Evolutionary conservation across 139 green algal species (phyloP), one percentile per base, ranked within the genome.

Genomic region (Picochlorum costavermella): DNA sequence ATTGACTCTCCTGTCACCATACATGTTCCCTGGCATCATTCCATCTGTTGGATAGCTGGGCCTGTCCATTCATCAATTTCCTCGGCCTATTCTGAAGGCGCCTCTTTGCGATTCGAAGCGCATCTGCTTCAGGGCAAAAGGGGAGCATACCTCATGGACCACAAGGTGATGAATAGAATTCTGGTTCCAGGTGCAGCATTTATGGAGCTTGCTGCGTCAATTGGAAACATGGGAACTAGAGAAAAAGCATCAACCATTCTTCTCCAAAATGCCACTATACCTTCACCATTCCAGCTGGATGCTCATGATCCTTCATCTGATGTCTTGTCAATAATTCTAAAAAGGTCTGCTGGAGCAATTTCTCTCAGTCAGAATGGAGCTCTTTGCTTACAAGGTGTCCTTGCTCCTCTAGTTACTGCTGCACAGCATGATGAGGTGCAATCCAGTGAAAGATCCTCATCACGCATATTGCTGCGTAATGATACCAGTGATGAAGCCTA

Each of bases 81-180:
- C 14, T 30, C 6, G 8, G 20, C 20, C 23, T 37, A 17, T 6
- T 17, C 14, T 16, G 10, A 59, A 33, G 13, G 20, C 25, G 20
- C 10, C 11, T 37, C 25, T 5, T 20, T 59, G 12, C 23, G 14
- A 33, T 31, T 59, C 28, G 50, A 59, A 33, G 25, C 23, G 20
- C n/a, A 59, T 31, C 20, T 53, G 16, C 25, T 59, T 20, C 25
- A n/a, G 23, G 25, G n/a, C 1, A 16, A 31, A 33, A 37, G 25
- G 14, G 20, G 20, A 25, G 25, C 50, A n/a, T 89, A 78, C 57
- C 61, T 95, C 23, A 70, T 68, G 53, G 82, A 95, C 33, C 88
- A 95, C 50, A 40, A 29, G 4, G 71, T 77, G 6, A 33, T 36
- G 36, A 53, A 56, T 30, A 57, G 72, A 26, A 36, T 56, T 28